Percentiles rank a stretch among this genome's conserved stretches.
Evolutionary conservation across 495 filamentous ascomycete species (phyloP).

Genomic region (Aspergillus saccharolyticus): DNA sequence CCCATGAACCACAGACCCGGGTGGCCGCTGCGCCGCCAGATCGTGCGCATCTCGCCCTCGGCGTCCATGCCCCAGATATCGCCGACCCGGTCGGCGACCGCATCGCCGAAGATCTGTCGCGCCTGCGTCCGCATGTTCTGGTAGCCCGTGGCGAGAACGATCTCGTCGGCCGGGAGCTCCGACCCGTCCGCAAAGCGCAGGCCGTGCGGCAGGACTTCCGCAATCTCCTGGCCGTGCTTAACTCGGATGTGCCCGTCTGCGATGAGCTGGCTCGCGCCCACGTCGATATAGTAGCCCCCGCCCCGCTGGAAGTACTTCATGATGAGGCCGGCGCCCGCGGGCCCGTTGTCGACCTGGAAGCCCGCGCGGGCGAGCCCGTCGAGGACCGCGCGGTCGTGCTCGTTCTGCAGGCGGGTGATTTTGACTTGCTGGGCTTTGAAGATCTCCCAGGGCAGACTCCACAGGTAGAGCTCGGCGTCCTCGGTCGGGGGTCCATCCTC

Average conservation of each 20-base stretch:
- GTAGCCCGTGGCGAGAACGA: constrained; percentile 81
- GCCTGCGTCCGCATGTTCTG: constrained; percentile 66
- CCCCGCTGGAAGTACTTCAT: constrained; percentile 73
- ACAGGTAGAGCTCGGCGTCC: constrained; percentile 58
- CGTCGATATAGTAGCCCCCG: constrained; percentile 80
- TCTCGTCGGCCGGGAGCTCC: constrained; percentile 68
- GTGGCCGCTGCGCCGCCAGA: constrained; percentile 69
- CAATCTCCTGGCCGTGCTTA: constrained; percentile 65
- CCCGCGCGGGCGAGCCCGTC: constrained; percentile 62
- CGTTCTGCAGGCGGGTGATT: constrained; percentile 39
- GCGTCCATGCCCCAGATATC: constrained; percentile 76
- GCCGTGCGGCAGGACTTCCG: constrained; percentile 53
- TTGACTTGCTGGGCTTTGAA: constrained; percentile 56
- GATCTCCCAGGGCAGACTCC: constrained; percentile 50
- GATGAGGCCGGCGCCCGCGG: constrained; percentile 59
- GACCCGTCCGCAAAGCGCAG: constrained; percentile 63
- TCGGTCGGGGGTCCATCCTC: constrained; percentile 53
- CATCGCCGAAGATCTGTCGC: constrained; percentile 63
- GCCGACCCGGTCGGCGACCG: constrained; percentile 57
- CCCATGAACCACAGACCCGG: constrained; percentile 82
- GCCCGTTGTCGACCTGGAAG: constrained; percentile 64
- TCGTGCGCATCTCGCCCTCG: constrained; percentile 67
- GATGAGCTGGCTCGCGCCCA: constrained; percentile 64
- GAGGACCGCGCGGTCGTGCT: constrained; percentile 44
- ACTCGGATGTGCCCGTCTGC: constrained; percentile 70